Evolutionary conservation across 2,329 filamentous ascomycete species (phyloP).

Genomic region (Penicillium sp.): DNA sequence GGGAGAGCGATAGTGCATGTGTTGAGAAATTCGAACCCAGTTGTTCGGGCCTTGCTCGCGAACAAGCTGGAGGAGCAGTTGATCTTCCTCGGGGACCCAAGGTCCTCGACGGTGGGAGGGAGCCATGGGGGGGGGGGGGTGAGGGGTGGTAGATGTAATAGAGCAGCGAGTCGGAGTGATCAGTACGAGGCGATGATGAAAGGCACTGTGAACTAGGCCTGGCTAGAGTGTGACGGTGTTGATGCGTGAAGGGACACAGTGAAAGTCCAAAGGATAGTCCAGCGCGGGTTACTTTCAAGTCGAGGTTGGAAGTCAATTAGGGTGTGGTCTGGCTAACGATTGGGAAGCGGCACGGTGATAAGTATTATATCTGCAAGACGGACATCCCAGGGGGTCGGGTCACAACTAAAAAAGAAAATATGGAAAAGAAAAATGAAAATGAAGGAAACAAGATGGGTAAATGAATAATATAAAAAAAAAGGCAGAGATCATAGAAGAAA

Average conservation of each 20-base stretch:
- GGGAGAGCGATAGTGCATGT: constrained; percentile 70
- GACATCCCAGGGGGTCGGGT: constrained; percentile 29
- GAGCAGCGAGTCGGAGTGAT: background rate
- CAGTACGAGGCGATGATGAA: background rate
- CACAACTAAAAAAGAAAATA: constrained; percentile 21
- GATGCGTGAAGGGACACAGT: background rate
- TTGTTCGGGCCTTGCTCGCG: constrained; percentile 68
- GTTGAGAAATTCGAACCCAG: constrained; percentile 80
- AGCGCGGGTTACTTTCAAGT: background rate
- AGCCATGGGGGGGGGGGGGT: constrained; percentile 30
- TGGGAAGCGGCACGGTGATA: constrained; percentile 20
- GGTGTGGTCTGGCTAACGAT: constrained; percentile 12
- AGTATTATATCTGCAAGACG: constrained; percentile 20
- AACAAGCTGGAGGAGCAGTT: constrained; percentile 64
- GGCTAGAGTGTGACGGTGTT: no score
- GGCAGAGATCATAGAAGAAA: no score
- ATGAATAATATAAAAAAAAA: no score
- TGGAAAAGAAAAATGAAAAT: no score
- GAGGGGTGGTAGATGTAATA: background rate
- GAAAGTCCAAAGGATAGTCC: background rate
- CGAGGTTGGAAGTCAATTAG: constrained; percentile 1
- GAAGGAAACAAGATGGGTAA: no score
- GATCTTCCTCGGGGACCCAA: constrained; percentile 75
- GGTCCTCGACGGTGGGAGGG: constrained; percentile 65
- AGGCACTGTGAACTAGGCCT: background rate